A percentile compares a stretch with the other conserved stretches of the same genome.
Conservation (phyloP, 1,284 basidiomycete genomes). For the Thelephora terrestris region DNA sequence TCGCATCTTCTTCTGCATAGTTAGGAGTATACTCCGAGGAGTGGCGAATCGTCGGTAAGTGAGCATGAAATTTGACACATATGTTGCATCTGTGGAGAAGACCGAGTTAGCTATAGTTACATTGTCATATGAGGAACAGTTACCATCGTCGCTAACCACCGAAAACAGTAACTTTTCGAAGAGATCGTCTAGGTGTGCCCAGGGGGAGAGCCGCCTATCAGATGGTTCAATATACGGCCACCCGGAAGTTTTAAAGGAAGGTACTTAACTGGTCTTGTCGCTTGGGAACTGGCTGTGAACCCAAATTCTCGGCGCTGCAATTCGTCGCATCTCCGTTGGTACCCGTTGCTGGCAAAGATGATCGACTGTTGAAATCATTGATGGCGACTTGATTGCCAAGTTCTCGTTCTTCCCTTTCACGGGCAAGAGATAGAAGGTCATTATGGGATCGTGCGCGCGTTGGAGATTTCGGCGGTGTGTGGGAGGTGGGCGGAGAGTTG, state of each 20-base stretch:
- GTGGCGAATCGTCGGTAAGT: conserved; percentile 72
- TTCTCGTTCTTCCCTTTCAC: conserved; percentile 30
- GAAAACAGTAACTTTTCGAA: conserved; percentile 66
- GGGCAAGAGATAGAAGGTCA: conserved; percentile 37
- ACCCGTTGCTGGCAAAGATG: not conserved
- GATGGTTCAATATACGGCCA: conserved; percentile 5
- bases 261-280: not conserved
- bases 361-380: not conserved
- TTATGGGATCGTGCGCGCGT: conserved; percentile 45
- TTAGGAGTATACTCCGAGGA: conserved; percentile 63
- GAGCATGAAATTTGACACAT: conserved; percentile 66
- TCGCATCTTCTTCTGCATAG: conserved; percentile 77
- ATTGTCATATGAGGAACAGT: conserved; percentile 13
- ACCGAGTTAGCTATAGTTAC: conserved; percentile 6
- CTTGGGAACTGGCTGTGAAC: not conserved
- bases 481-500: conserved; percentile 17
- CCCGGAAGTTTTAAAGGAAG: not conserved
- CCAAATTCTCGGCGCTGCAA: not conserved
- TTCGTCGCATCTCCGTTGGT: not conserved
- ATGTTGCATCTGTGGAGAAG: conserved; percentile 49
- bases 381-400: not conserved
- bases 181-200: conserved; percentile 63
- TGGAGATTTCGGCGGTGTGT: conserved; percentile 26
- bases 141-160: conserved; percentile 61
- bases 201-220: conserved; percentile 52